These are phyloP conservation scores for Echria macrotheca DNA, from an alignment of 495 filamentous ascomycete species.

Conservation along the genomic window DNA sequence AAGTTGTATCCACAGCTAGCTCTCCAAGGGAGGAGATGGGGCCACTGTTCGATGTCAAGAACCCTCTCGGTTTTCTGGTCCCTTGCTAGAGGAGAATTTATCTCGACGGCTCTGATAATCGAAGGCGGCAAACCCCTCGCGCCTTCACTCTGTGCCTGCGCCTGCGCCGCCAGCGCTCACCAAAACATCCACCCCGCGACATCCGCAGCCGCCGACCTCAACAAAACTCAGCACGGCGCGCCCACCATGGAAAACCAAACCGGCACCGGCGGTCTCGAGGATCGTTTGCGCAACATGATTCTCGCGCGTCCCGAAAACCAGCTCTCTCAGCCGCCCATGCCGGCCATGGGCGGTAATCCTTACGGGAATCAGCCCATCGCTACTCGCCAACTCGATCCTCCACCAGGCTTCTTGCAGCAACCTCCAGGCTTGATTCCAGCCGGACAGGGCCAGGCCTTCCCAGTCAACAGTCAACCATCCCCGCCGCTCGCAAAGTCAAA, in stretches of 20 bases:
- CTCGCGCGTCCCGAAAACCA: conserved; percentile 26
- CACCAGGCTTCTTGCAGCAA: neutral
- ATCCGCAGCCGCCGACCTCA: no score
- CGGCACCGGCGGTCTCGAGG: conserved; percentile 29
- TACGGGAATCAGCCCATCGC: no score
- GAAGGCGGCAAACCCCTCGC: neutral
- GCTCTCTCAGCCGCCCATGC: neutral
- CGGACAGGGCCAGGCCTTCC: neutral
- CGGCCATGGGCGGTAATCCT: no score
- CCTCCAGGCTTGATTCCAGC: neutral
- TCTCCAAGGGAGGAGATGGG: no score
- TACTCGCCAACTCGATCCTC: no score
- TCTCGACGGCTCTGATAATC: no score
- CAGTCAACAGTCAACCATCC: neutral
- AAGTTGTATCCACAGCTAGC: no score
- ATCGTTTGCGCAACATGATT: conserved; percentile 38
- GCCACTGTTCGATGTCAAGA: no score
- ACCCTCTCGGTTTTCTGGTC: no score
- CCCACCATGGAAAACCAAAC: conserved; percentile 6
- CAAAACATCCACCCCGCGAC: neutral
- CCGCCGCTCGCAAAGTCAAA: conserved; percentile 7
- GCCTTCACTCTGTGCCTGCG: neutral
- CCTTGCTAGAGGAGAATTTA: no score
- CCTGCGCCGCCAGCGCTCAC: neutral
- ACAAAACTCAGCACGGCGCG: no score